These are phyloP conservation scores for Tuber calosporum DNA, from an alignment of 495 filamentous ascomycete genomes.

Conservation along the genomic window DNA sequence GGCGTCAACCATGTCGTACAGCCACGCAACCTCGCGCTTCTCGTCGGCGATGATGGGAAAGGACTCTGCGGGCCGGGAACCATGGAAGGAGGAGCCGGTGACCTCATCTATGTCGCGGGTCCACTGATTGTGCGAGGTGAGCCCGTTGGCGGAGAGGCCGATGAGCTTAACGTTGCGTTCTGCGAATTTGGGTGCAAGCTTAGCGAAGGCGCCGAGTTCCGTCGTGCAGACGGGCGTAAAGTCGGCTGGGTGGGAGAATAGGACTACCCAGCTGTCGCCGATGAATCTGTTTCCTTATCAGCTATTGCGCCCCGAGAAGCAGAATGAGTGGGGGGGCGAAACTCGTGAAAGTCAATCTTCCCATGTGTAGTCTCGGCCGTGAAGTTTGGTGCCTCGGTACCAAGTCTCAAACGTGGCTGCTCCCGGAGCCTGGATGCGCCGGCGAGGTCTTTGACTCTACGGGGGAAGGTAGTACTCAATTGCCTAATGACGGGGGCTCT, in stretches of 20 bases:
- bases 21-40: conserved; percentile 56
- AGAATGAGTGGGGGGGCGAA: not conserved
- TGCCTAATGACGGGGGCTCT: conserved; percentile 12
- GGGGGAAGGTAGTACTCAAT: conserved; percentile 7
- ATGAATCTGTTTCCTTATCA: conserved; percentile 45
- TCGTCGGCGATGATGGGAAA: conserved; percentile 67
- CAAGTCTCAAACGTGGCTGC: conserved; percentile 58
- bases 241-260: conserved; percentile 65
- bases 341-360: conserved; percentile 59
- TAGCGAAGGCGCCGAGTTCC: conserved; percentile 62
- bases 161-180: conserved; percentile 61
- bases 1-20: conserved; percentile 61
- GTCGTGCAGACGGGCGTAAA: conserved; percentile 67
- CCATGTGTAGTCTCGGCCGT: conserved; percentile 59
- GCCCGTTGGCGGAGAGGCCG: conserved; percentile 57
- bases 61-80: conserved; percentile 47
- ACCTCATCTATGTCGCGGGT: conserved; percentile 62
- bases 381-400: conserved; percentile 59
- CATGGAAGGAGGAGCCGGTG: conserved; percentile 46
- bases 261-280: conserved; percentile 55
- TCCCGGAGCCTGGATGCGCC: conserved; percentile 32
- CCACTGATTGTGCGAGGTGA: conserved; percentile 56
- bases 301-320: not conserved
- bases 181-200: conserved; percentile 56
- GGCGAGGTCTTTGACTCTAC: conserved; percentile 7